Percentiles rank a stretch among this genome's conserved stretches.
phyloP scores from a whole-genome alignment of 1,284 basidiomycete species.

The Polyporus tsugae region DNA sequence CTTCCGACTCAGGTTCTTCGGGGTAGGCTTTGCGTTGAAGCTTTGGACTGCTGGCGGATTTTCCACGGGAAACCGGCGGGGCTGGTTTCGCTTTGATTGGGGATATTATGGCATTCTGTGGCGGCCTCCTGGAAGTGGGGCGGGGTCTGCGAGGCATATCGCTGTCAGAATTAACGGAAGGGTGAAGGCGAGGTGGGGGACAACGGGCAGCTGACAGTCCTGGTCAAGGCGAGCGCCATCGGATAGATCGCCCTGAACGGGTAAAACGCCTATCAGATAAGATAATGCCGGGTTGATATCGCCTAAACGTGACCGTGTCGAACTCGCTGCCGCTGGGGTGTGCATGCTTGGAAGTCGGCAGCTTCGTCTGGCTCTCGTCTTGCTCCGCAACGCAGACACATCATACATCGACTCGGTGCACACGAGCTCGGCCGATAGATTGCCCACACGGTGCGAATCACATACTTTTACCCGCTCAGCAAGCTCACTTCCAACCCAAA shows the following conservation, averaged over 20 bases:
- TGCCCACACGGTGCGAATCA: slow-evolving; percentile 1
- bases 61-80: slow-evolving; percentile 2
- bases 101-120: slow-evolving; percentile 12
- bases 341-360: not conserved
- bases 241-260: not conserved
- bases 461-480: not conserved
- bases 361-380: not conserved
- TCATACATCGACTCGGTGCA: not conserved
- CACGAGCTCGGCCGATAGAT: not conserved
- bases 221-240: not conserved
- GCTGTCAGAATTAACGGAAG: not conserved
- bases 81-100: not conserved
- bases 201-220: not conserved
- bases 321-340: not conserved
- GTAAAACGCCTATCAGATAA: slow-evolving; percentile 19
- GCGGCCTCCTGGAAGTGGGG: slow-evolving; percentile 36
- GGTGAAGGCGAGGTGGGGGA: not conserved
- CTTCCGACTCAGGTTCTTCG: slow-evolving; percentile 19
- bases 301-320: slow-evolving; percentile 16
- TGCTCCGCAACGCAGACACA: not conserved
- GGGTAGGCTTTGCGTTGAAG: slow-evolving; percentile 3
- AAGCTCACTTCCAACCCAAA: slow-evolving; percentile 2
- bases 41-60: slow-evolving; percentile 10
- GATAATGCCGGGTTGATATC: not conserved
- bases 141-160: slow-evolving; percentile 44